Evolutionary conservation across 73 alveolate species (phyloP).

Genomic region (Paramecium biaurelia): DNA sequence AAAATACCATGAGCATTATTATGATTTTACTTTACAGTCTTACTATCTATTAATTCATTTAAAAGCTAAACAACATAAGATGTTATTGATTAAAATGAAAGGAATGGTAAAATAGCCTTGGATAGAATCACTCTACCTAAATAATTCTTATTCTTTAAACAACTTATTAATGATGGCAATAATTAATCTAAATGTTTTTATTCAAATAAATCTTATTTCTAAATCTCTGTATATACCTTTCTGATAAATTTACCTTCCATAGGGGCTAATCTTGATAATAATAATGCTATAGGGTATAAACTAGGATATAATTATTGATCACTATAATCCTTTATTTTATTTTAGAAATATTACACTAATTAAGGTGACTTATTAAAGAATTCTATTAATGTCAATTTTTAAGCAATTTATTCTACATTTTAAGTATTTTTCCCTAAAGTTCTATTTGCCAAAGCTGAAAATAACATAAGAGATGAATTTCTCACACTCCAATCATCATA

Average conservation of each 20-base stretch:
- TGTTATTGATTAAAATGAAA: background rate
- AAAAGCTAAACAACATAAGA: background rate
- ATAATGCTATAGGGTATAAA: slow-evolving; percentile 56
- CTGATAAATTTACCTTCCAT: slow-evolving; percentile 37
- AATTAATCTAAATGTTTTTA: background rate
- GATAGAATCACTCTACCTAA: slow-evolving; percentile 57
- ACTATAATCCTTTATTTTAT: slow-evolving; percentile 45
- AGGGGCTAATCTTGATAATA: slow-evolving; percentile 60
- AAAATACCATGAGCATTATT: slow-evolving; percentile 32
- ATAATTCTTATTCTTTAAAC: slow-evolving; percentile 60
- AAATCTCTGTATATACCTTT: slow-evolving; percentile 21
- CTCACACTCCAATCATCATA: slow-evolving; percentile 67
- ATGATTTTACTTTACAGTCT: background rate
- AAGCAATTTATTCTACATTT: slow-evolving; percentile 36
- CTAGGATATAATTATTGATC: slow-evolving; percentile 53
- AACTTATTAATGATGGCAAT: slow-evolving; percentile 21
- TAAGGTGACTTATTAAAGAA: slow-evolving; percentile 57
- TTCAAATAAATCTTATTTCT: slow-evolving; percentile 16
- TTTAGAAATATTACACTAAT: slow-evolving; percentile 23
- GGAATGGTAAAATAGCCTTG: background rate
- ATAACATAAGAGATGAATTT: slow-evolving; percentile 58
- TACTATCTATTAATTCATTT: background rate
- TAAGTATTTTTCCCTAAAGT: slow-evolving; percentile 53
- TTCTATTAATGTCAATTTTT: slow-evolving; percentile 44
- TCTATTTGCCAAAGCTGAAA: slow-evolving; percentile 52